Evolutionary conservation across 1,139 yeast species (phyloP).

Genomic region (Candida labiduridarum): DNA sequence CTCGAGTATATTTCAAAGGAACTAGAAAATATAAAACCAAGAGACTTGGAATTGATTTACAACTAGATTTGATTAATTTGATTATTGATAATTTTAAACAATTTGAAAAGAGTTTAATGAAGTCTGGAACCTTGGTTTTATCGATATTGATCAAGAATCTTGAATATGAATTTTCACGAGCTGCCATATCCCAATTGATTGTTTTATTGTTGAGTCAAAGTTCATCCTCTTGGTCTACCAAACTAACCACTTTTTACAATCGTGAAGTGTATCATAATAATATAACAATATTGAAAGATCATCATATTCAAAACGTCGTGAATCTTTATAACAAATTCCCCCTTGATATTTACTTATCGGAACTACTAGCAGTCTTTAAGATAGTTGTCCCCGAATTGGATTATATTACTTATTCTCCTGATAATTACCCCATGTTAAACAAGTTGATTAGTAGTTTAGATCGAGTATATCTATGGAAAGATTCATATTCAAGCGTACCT

Average conservation of each 20-base stretch:
- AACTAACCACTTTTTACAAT: conserved; percentile 10
- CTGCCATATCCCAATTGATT: conserved; percentile 29
- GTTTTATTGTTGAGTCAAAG: conserved; percentile 19
- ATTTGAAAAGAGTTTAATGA: conserved; percentile 21
- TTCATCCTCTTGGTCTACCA: neutral
- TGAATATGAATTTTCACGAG: conserved; percentile 34
- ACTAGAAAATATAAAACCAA: conserved; percentile 23
- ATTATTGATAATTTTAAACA: conserved; percentile 24
- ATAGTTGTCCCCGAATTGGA: conserved; percentile 28
- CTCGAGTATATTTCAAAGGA: conserved; percentile 24
- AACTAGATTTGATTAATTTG: conserved; percentile 30
- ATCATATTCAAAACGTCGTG: conserved; percentile 39
- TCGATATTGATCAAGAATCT: conserved; percentile 31
- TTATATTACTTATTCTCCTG: conserved; percentile 15
- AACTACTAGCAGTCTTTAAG: conserved; percentile 27
- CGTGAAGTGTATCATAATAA: conserved; percentile 12
- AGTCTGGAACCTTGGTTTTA: conserved; percentile 19
- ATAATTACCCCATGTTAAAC: conserved; percentile 10
- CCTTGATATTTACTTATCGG: conserved; percentile 31
- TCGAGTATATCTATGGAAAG: conserved; percentile 2
- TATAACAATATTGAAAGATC: conserved; percentile 22
- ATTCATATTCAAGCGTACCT: neutral
- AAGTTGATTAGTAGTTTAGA: conserved; percentile 2
- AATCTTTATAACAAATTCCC: conserved; percentile 39
- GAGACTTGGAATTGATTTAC: conserved; percentile 21